Base-by-base conservation (phyloP, 441 rosid species). In the Codiaeum variegatum region DNA sequence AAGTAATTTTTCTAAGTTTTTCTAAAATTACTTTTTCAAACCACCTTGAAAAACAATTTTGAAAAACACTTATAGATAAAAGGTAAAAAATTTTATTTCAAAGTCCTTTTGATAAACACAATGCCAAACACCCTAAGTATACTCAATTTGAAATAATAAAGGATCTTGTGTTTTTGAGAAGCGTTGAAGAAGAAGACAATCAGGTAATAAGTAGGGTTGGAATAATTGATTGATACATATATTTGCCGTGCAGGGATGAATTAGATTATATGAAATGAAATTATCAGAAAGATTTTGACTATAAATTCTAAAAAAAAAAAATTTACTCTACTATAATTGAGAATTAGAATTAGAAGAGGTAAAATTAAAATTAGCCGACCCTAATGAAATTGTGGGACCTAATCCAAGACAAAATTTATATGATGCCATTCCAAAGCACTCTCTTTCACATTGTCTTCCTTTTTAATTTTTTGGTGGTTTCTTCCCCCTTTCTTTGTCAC, bases 351-450 rank as follows among this genome's bases (percentile, higher is more conserved):
- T 51, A 18, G 62, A 26, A 40, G 36, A 18, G 26, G 21, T 44
- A 29, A 44, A 11, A 44, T 10, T 15, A 47, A 16, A 3, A 29
- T 44, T 28, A 70, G 78, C 73, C 66, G 58, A 68, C 78, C 70
- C 56, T 47, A 34, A 10, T 19, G 9, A 5, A 32, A 24, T n/a
- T n/a, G 80, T 78, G 85, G 86, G 83, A 36, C 85, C 81, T 65
- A 74, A 72, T 19, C 68, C 54, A 71, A 75, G 76, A 82, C 87
- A 74, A 82, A 61, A 52, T 4, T 65, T 77, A 76, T 52, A 74
- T 75, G 83, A 80, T 83, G 80, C 80, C 78, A 70, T 71, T 71
- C 74, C 64, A 75, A 52, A 77, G 74, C 83, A 78, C 83, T 73
- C 79, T 64, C 83, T 77, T 77, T 77, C 82, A 75, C 74, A 71